Evolutionary conservation across 352 stramenopile species (phyloP), one percentile per base, ranked within the genome.

Genomic region (Phytopythium sindhum): DNA sequence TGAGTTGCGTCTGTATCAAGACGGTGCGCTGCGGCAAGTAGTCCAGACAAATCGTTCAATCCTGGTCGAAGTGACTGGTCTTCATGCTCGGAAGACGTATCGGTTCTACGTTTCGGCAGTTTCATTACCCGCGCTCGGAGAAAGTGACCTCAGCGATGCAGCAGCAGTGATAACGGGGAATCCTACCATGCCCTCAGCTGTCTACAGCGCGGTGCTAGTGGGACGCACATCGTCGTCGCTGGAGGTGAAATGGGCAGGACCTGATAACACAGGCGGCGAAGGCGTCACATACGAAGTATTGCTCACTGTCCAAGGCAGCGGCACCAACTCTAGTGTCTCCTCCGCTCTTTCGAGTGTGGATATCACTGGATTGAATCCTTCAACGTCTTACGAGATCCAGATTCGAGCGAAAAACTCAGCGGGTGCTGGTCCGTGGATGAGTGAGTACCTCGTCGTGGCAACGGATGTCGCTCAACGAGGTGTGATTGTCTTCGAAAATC

Each of bases 391-490:
- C 26, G 41, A 45, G 7, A 56, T 86, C 53, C 69, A 59, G 17
- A 42, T 85, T 0, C 66, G 72, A 52, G 67, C 74, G 21, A 64
- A 41, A 42, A 88, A 88, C 23, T 70, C 63, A 1, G 79, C 75
- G 12, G 79, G 79, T 4, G 50, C 41, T 5, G 79, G 79, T 59
- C 33, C 4, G 0, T 90, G 79, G 81, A 74, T 70, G 28, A 51
- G 44, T 1, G 51, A 56, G 0, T 11, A 81, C 0, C 51, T 54
- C 15, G 60, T 60, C 14, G 57, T 74, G 53, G 14, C 24, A 1
- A 90, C 81, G 0, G 79, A 88, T 26, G 62, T 88, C 3, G 75
- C 75, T 7, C 65, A 74, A 42, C 79, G 79, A 19, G 81, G 81
- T 0, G 61, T 66, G 0, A 58, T 90, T 19, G 61, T 63, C 0